A percentile compares a stretch with the other conserved stretches of the same genome.
phyloP scores from a whole-genome alignment of 2,329 filamentous ascomycete species.

The Exserohilum turcica region DNA sequence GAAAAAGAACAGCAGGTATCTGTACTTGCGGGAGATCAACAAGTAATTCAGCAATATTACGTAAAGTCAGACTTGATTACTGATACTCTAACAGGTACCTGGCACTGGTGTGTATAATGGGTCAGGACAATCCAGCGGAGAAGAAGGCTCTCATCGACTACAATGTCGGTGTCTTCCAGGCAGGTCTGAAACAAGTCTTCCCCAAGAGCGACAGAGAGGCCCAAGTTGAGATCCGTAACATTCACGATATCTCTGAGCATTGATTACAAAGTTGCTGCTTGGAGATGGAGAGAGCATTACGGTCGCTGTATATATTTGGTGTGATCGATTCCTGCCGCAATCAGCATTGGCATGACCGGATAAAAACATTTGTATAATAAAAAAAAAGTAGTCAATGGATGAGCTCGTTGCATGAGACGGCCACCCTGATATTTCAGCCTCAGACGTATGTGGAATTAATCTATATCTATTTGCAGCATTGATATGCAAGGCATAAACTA shows the following conservation, averaged over 20 bases:
- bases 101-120: constrained; percentile 84
- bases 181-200: constrained; percentile 79
- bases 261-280: background rate
- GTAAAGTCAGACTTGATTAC: background rate
- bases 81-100: constrained; percentile 62
- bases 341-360: background rate
- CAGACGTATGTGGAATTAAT: background rate
- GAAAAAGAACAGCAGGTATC: constrained; percentile 61
- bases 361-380: background rate
- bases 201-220: constrained; percentile 50
- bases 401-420: too few relatives aligned
- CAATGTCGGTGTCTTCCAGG: constrained; percentile 82
- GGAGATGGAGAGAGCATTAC: background rate
- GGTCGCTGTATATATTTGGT: background rate
- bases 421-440: background rate
- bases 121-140: constrained; percentile 77
- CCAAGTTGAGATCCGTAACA: constrained; percentile 30
- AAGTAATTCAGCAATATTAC: constrained; percentile 55
- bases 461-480: background rate
- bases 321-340: background rate
- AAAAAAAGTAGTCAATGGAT: background rate
- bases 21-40: constrained; percentile 71
- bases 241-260: constrained; percentile 21
- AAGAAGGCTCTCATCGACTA: constrained; percentile 85
- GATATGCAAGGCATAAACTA: background rate